Conservation (phyloP, 2,329 filamentous ascomycete species). For the Fusarium sp. region DNA sequence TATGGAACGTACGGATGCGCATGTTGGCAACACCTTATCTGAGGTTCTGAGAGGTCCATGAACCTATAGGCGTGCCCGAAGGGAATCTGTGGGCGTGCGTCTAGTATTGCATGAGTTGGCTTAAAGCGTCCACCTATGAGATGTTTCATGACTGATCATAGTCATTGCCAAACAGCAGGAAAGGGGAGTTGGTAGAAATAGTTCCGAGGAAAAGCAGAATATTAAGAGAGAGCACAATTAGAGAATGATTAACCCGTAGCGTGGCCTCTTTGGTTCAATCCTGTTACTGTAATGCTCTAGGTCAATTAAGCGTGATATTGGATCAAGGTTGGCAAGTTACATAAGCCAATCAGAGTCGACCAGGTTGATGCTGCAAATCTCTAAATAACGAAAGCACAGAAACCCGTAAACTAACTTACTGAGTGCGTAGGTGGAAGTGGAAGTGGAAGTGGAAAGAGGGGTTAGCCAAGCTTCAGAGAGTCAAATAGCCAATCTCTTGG, state of each 20-base stretch:
- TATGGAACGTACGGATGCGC: constrained; percentile 24
- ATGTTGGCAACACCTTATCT: constrained; percentile 44
- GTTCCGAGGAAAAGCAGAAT: neutral
- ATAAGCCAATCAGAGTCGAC: constrained; percentile 29
- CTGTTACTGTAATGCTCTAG: constrained; percentile 11
- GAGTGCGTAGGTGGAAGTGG: neutral
- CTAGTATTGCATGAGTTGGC: constrained; percentile 30
- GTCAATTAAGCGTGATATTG: constrained; percentile 27
- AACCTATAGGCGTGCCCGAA: constrained; percentile 10
- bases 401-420: neutral
- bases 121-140: constrained; percentile 29
- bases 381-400: constrained; percentile 12
- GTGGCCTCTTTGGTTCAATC: constrained; percentile 10
- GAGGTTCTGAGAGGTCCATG: constrained; percentile 16
- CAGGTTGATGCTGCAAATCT: constrained; percentile 30
- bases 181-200: constrained; percentile 14
- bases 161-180: constrained; percentile 22
- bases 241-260: constrained; percentile 20
- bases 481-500: constrained; percentile 18
- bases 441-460: neutral
- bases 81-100: constrained; percentile 3
- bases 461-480: neutral
- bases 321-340: constrained; percentile 29
- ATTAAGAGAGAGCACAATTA: neutral
- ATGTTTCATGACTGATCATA: constrained; percentile 32